Evolutionary conservation across 1,284 basidiomycete genomes (phyloP).

Genomic region (Leucoagaricus sp.): DNA sequence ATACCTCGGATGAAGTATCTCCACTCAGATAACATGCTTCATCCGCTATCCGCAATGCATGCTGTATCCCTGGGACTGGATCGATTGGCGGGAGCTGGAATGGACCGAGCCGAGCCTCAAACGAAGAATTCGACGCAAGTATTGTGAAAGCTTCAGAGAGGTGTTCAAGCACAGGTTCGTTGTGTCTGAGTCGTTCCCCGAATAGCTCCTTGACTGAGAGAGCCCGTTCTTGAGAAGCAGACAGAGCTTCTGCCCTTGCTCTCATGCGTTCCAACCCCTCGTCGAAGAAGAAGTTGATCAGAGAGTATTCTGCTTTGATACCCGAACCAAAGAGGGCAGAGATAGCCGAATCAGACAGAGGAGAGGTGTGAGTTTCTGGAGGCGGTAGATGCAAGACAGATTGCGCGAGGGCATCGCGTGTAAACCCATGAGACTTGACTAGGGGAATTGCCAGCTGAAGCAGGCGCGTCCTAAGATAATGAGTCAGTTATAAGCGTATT

Average conservation of each 20-base stretch:
- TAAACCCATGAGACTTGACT: constrained; percentile 68
- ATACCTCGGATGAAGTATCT: constrained; percentile 56
- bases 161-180: constrained; percentile 60
- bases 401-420: constrained; percentile 64
- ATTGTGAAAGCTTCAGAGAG: constrained; percentile 59
- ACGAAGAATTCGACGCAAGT: not conserved
- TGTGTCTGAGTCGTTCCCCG: constrained; percentile 54
- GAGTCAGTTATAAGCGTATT: not conserved
- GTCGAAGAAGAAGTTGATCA: constrained; percentile 73
- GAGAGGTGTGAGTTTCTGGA: constrained; percentile 47
- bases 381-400: constrained; percentile 57
- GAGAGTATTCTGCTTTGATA: constrained; percentile 57
- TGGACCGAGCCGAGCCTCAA: constrained; percentile 63
- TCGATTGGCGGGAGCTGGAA: constrained; percentile 52
- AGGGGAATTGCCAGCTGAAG: constrained; percentile 64
- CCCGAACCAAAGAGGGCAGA: constrained; percentile 73
- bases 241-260: constrained; percentile 10
- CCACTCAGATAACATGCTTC: constrained; percentile 60
- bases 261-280: constrained; percentile 60
- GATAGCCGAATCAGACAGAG: constrained; percentile 70
- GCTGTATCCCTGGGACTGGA: constrained; percentile 55
- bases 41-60: constrained; percentile 63
- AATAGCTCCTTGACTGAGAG: constrained; percentile 49
- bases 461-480: constrained; percentile 33
- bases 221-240: constrained; percentile 2